These are phyloP conservation scores for Magnaporthiopsis poae DNA, from an alignment of 2,329 filamentous ascomycete species.

Conservation along the genomic window DNA sequence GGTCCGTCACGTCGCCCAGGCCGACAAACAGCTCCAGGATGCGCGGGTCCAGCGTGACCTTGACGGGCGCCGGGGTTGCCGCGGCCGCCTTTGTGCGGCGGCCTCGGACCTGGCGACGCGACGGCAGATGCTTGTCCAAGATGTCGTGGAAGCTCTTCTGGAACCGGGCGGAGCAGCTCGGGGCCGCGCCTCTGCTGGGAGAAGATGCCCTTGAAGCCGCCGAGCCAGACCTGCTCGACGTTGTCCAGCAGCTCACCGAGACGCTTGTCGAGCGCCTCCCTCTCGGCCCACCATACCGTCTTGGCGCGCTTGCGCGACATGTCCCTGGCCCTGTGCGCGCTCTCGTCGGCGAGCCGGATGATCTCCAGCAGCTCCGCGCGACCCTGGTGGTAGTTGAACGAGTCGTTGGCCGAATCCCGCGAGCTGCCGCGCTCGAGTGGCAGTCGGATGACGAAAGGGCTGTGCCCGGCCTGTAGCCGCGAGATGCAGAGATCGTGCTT, in stretches of 20 bases:
- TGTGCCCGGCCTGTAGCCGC: constrained; percentile 65
- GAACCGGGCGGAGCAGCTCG: constrained; percentile 60
- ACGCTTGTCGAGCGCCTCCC: constrained; percentile 67
- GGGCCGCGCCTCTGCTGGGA: constrained; percentile 54
- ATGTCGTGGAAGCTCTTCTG: constrained; percentile 68
- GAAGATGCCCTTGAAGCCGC: constrained; percentile 90
- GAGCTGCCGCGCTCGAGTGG: constrained; percentile 75
- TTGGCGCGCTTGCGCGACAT: constrained; percentile 66
- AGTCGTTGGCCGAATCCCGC: constrained; percentile 65
- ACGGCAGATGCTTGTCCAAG: constrained; percentile 76
- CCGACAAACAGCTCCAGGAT: constrained; percentile 84
- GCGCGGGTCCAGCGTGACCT: constrained; percentile 42
- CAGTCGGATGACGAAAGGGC: constrained; percentile 76
- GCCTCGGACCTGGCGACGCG: constrained; percentile 53
- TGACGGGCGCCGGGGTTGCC: constrained; percentile 16
- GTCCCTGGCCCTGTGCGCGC: constrained; percentile 63
- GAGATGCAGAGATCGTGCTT: constrained; percentile 78
- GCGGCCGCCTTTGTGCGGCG: constrained; percentile 40
- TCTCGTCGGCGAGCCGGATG: constrained; percentile 70
- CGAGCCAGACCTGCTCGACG: constrained; percentile 88
- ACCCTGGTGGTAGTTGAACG: constrained; percentile 75
- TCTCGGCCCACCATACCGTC: constrained; percentile 79
- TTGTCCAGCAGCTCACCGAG: constrained; percentile 70
- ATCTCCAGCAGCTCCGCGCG: constrained; percentile 73
- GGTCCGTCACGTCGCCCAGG: constrained; percentile 61